These are phyloP conservation scores for Leonotis leonurus DNA, from an alignment of 257 asterid species.

Conservation along the genomic window DNA sequence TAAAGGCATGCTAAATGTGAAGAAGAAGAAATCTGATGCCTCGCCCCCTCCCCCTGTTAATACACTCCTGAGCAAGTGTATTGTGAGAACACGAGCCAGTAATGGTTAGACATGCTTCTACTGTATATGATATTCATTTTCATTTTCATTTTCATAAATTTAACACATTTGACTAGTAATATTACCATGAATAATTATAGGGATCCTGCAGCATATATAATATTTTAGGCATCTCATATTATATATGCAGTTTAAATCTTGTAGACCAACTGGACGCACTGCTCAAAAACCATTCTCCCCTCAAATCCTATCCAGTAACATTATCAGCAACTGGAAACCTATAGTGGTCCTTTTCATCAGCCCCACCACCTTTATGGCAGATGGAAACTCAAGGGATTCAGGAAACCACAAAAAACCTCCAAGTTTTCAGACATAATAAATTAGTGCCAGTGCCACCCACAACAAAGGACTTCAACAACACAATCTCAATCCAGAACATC, in stretches of 20 bases:
- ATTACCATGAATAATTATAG: not conserved
- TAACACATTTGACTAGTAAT: not conserved
- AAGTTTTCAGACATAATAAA: not conserved
- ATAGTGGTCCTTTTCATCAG: not conserved
- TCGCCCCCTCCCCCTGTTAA: not conserved
- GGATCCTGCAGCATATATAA: not conserved
- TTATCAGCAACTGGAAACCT: not conserved
- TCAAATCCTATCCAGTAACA: not conserved
- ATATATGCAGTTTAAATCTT: not conserved
- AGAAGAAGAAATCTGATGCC: not conserved
- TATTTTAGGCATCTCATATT: not conserved
- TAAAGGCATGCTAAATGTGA: not conserved
- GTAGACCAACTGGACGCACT: not conserved
- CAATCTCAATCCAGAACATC: not conserved
- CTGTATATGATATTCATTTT: not conserved
- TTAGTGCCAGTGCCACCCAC: not conserved
- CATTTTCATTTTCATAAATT: not conserved
- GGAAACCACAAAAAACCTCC: not conserved
- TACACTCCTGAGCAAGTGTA: constrained; percentile 7
- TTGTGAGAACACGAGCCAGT: not conserved
- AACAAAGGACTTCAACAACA: not conserved
- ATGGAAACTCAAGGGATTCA: not conserved
- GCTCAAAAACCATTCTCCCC: not conserved
- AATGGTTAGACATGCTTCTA: not conserved
- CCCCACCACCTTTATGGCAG: not conserved